phyloP scores from a whole-genome alignment of 192 early-diverging fungal species.

The Ramicandelaber brevisporus region DNA sequence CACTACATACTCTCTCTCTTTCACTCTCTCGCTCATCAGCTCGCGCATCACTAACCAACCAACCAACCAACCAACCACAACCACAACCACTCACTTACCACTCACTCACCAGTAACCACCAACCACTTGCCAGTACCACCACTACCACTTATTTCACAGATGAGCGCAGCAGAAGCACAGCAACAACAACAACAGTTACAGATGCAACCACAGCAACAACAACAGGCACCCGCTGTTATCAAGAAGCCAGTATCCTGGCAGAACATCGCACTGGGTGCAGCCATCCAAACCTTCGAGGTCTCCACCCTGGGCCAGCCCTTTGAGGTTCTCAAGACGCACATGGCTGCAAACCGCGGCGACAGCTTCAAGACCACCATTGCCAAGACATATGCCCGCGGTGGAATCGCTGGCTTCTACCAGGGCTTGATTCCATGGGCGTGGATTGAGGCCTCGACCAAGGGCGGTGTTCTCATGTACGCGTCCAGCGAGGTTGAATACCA shows the following conservation, averaged over 20 bases:
- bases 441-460: conserved; percentile 58
- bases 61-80: no score
- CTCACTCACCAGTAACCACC: no score
- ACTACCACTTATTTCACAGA: no score
- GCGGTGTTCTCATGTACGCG: conserved; percentile 50
- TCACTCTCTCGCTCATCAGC: no score
- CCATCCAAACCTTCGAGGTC: conserved; percentile 75
- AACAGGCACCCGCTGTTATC: no score
- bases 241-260: conserved; percentile 72
- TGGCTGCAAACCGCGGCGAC: conserved; percentile 81
- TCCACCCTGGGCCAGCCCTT: conserved; percentile 86
- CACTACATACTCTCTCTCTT: no score
- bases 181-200: no score
- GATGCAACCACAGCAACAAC: no score
- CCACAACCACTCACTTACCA: no score
- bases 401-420: conserved; percentile 82
- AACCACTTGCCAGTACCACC: no score
- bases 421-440: conserved; percentile 70
- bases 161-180: no score
- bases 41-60: no score
- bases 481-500: conserved; percentile 46
- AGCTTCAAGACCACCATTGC: conserved; percentile 37
- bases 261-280: conserved; percentile 73
- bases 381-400: conserved; percentile 63
- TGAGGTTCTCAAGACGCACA: conserved; percentile 87